phyloP scores from a whole-genome alignment of 2,329 filamentous ascomycete species.

The Trichothecium roseum region DNA sequence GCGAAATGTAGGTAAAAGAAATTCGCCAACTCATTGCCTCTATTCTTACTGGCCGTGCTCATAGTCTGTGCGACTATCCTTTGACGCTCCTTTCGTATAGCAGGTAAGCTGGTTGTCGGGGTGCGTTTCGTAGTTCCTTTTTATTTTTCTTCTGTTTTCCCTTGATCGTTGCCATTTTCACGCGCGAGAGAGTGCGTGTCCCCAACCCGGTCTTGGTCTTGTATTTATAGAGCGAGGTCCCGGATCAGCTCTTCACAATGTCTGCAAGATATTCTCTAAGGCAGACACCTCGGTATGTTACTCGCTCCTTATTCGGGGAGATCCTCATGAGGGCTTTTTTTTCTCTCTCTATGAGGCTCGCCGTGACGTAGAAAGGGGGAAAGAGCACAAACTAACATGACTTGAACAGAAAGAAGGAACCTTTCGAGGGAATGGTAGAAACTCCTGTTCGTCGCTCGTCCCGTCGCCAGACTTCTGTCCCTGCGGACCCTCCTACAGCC shows the following conservation, averaged over 20 bases:
- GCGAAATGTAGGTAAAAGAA: too few species aligned
- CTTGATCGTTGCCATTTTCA: not conserved
- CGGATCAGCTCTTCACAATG: constrained; percentile 16
- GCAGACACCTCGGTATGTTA: constrained; percentile 25
- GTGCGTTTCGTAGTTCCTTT: constrained; percentile 1
- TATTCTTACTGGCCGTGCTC: too few species aligned
- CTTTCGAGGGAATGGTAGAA: constrained; percentile 51
- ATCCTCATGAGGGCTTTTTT: too few species aligned
- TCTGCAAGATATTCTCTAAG: constrained; percentile 26
- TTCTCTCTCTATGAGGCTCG: too few species aligned
- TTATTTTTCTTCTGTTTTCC: not conserved
- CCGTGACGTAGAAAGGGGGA: too few species aligned
- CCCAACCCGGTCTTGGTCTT: not conserved
- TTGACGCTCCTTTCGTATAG: constrained; percentile 9
- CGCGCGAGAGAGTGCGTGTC: constrained; percentile 2
- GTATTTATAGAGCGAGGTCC: constrained; percentile 2
- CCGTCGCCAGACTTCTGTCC: constrained; percentile 39
- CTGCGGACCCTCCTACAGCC: constrained; percentile 21
- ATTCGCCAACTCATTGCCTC: too few species aligned
- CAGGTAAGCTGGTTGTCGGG: constrained; percentile 3
- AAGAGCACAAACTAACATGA: too few species aligned
- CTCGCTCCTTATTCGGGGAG: constrained; percentile 2
- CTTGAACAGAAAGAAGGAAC: constrained; percentile 44
- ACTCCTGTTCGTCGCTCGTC: constrained; percentile 37
- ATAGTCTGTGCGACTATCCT: too few species aligned